Base-by-base conservation (phyloP, 441 rosid species). In the Adansonia rubrostipa region DNA sequence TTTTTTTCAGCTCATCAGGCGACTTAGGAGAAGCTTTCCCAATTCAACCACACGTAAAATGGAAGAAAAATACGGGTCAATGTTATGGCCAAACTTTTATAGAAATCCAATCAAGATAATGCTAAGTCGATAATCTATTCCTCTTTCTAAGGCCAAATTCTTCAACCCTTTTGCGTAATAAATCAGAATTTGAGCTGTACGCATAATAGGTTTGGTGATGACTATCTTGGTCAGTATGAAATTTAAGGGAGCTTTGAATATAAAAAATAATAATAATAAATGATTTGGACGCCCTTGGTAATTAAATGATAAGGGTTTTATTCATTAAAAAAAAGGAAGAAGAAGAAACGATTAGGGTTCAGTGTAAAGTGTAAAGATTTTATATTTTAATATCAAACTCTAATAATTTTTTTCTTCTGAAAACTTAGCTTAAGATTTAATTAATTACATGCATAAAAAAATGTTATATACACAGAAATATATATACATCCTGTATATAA, bases 161-260 rank as follows among this genome's bases (percentile, higher is more conserved):
- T 60, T 58, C 68, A 42, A 73, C 44, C 15, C 66, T 13, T 60
- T 44, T 45, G 22, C 68, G 57, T 74, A 22, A 45, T 1, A 44
- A 74, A 74, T 62, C 6, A 11, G 54, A 60, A 20, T 58, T 58
- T 20, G 54, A 74, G 42, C 17, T 58, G 42, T 74, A 58, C 9
- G 9, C 9, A 44, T 44, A 58, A 72, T 54, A 1, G 9, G 63
- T 33, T 36, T 33, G 48, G 48, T 64, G 19, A 6, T 64, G 47
- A 14, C 47, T 36, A 60, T 64, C 40, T 60, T 60, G 36, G 0
- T 60, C 61, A 44, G 9, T 44, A 44, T 13, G 67, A 63, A 63
- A 28, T 13, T 13, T 63, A 2, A 33, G 47, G 69, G 11, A 36
- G 40, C 48, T 36, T 15, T 64, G 47, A 13, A 63, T 33, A 14